Evolutionary conservation across 352 stramenopile genomes (phyloP).

Genomic region (Phytophthora hibernalis): DNA sequence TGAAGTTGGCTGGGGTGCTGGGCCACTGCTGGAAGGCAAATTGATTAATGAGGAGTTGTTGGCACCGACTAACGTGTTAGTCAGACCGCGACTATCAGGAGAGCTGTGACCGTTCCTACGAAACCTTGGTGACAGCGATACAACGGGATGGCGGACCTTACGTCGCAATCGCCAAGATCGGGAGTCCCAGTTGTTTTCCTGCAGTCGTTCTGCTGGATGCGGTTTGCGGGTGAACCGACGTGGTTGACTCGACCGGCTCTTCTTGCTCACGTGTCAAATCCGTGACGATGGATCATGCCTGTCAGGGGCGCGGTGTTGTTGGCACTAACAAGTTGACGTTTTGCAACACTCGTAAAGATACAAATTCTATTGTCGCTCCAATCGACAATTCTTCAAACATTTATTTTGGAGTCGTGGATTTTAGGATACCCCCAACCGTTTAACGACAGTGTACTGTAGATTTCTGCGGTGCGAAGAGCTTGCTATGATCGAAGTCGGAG

Average conservation of each 20-base stretch:
- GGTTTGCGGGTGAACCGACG: neutral
- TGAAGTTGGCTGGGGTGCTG: neutral
- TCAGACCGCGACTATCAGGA: neutral
- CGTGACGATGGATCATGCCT: neutral
- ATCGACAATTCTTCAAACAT: too few species aligned
- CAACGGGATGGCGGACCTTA: too few species aligned
- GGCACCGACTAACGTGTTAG: neutral
- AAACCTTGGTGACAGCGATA: too few species aligned
- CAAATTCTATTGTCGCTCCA: too few species aligned
- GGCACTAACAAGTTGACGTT: conserved; percentile 2
- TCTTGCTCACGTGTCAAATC: neutral
- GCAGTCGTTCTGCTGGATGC: neutral
- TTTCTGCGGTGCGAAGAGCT: too few species aligned
- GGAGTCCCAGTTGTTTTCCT: neutral
- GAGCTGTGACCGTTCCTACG: neutral
- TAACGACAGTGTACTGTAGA: too few species aligned
- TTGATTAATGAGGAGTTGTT: conserved; percentile 3
- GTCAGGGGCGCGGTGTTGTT: neutral
- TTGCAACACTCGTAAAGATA: neutral
- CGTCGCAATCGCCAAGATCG: neutral
- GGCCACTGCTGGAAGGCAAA: neutral
- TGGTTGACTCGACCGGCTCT: neutral
- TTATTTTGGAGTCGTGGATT: too few species aligned
- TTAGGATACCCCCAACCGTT: too few species aligned
- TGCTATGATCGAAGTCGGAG: too few species aligned